Percentiles rank a stretch among this genome's conserved stretches.
These are phyloP conservation scores for Cnidoscolus chayamansa DNA, from an alignment of 441 rosid genomes.

Conservation along the genomic window DNA sequence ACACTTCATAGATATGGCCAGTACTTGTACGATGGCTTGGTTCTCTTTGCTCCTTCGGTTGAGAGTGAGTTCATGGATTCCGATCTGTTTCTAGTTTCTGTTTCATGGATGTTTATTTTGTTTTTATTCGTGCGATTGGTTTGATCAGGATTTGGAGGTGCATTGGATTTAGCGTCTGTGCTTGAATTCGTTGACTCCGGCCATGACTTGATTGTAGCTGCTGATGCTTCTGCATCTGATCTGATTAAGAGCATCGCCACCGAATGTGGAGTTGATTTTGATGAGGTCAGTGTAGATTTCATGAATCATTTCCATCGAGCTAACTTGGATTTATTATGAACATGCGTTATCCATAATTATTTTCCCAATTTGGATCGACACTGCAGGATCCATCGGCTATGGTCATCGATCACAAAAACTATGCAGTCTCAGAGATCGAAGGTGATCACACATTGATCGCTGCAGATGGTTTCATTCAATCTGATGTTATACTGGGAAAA, in stretches of 20 bases:
- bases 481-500: constrained; percentile 61
- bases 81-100: background rate
- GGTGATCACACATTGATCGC: constrained; percentile 77
- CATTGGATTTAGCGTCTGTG: constrained; percentile 55
- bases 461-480: constrained; percentile 54
- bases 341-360: background rate
- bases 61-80: constrained; percentile 49
- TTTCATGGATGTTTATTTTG: background rate
- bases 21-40: constrained; percentile 67
- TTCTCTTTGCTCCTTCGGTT: constrained; percentile 69
- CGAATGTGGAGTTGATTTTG: constrained; percentile 79
- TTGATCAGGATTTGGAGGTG: constrained; percentile 62
- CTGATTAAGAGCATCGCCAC: constrained; percentile 59
- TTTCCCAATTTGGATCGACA: background rate
- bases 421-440: constrained; percentile 53
- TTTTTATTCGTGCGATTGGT: background rate
- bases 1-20: constrained; percentile 75
- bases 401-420: constrained; percentile 69
- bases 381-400: constrained; percentile 60
- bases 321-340: background rate
- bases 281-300: constrained; percentile 47
- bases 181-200: constrained; percentile 88
- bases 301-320: background rate
- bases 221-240: constrained; percentile 70
- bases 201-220: constrained; percentile 74